These are phyloP conservation scores for Monosporozyma aerobia DNA, from an alignment of 805 yeast genomes.

Conservation along the genomic window DNA sequence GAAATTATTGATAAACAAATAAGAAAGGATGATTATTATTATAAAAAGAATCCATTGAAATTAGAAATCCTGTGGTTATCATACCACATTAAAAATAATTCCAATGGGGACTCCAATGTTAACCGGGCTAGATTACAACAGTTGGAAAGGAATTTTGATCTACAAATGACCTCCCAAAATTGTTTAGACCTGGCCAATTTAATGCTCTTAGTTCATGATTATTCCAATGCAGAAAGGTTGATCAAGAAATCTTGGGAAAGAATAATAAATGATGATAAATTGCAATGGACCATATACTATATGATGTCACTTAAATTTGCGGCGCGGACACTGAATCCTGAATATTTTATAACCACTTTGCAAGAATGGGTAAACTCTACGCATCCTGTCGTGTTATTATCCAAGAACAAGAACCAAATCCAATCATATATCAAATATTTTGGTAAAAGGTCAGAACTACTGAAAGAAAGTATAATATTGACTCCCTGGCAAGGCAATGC, in stretches of 20 bases:
- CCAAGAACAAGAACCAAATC: not conserved
- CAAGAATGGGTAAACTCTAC: constrained; percentile 18
- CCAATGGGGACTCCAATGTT: not conserved
- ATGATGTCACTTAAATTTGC: constrained; percentile 12
- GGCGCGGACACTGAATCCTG: constrained; percentile 10
- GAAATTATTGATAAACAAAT: constrained; percentile 10
- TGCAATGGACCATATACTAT: constrained; percentile 20
- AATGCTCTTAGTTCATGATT: constrained; percentile 10
- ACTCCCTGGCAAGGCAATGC: not conserved
- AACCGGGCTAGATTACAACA: constrained; percentile 6
- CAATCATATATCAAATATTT: constrained; percentile 1
- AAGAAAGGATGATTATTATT: not conserved
- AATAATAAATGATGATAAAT: constrained; percentile 3
- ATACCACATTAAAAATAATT: not conserved
- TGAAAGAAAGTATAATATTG: not conserved
- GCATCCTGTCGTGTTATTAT: constrained; percentile 4
- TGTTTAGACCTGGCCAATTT: constrained; percentile 18
- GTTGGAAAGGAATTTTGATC: constrained; percentile 11
- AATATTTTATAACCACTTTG: constrained; percentile 9
- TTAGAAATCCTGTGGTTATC: constrained; percentile 19
- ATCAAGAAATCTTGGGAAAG: constrained; percentile 9
- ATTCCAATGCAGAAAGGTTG: constrained; percentile 8
- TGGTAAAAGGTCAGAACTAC: not conserved
- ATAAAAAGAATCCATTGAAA: constrained; percentile 14
- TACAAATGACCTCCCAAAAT: constrained; percentile 14